Percentiles rank a stretch among this genome's conserved stretches.
Evolutionary conservation across 2,329 filamentous ascomycete species (phyloP).

Genomic region (Pezicula rhizophila): DNA sequence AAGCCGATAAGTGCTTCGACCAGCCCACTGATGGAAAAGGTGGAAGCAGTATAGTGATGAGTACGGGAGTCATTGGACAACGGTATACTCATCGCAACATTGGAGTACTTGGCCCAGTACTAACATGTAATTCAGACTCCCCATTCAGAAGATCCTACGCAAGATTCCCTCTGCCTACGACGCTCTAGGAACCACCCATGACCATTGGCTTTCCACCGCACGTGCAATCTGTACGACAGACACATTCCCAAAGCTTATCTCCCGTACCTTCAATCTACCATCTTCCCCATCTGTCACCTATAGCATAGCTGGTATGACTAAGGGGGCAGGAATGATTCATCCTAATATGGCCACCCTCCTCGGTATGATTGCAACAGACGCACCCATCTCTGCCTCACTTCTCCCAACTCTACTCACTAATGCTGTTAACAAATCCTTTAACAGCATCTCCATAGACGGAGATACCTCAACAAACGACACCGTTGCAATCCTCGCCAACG

Average conservation of each 20-base stretch:
- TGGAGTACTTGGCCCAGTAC: conserved; percentile 2
- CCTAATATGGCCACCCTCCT: conserved; percentile 98
- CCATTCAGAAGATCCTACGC: conserved; percentile 82
- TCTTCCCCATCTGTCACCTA: conserved; percentile 72
- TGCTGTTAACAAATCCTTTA: conserved; percentile 82
- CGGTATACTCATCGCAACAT: conserved; percentile 41
- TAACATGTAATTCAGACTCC: conserved; percentile 49
- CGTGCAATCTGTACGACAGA: conserved; percentile 96
- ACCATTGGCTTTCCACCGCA: conserved; percentile 81
- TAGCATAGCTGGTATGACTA: conserved; percentile 88
- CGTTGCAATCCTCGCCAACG: conserved; percentile 89
- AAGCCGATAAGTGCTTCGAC: conserved; percentile 64
- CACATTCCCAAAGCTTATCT: conserved; percentile 94
- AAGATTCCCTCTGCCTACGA: conserved; percentile 73
- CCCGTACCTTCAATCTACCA: conserved; percentile 75
- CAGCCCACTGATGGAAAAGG: conserved; percentile 37
- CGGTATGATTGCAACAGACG: conserved; percentile 87
- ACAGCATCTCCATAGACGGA: conserved; percentile 93
- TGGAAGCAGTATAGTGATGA: conserved; percentile 85
- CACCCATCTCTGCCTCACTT: conserved; percentile 62
- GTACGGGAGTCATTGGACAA: conserved; percentile 95
- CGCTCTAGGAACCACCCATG: conserved; percentile 67
- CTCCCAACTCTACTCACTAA: conserved; percentile 65
- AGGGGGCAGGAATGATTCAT: conserved; percentile 98
- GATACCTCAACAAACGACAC: conserved; percentile 98